Percentiles rank a stretch among this genome's conserved stretches.
Conservation (phyloP, 2,329 filamentous ascomycete species). For the Aspergillus eucalypticola region DNA sequence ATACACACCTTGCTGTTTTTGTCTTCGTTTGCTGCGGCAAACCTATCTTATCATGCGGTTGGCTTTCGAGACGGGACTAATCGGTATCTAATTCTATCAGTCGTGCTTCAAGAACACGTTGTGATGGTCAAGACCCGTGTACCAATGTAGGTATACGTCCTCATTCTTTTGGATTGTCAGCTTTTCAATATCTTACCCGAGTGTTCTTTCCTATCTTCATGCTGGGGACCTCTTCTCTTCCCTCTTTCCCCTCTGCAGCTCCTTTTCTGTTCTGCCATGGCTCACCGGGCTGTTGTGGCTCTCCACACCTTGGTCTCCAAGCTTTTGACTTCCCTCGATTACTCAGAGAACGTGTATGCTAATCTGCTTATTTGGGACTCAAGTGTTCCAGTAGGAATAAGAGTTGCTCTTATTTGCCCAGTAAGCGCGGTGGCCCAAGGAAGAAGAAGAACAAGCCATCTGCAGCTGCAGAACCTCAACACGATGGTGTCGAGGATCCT, state of each 20-base stretch:
- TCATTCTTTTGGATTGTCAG: background rate
- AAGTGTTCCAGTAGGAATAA: constrained; percentile 44
- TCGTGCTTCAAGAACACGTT: constrained; percentile 46
- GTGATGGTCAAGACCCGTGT: constrained; percentile 47
- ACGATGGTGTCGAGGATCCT: constrained; percentile 25
- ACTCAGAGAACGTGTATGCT: constrained; percentile 10
- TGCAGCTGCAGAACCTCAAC: constrained; percentile 23
- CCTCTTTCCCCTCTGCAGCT: background rate
- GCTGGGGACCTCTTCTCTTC: background rate
- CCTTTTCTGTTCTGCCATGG: background rate
- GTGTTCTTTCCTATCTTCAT: background rate
- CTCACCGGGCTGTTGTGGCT: background rate
- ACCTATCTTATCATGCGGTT: background rate
- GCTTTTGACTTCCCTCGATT: background rate
- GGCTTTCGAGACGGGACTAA: background rate
- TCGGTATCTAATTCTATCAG: constrained; percentile 25
- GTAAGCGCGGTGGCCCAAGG: constrained; percentile 47
- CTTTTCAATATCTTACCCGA: background rate
- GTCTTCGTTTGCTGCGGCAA: constrained; percentile 12
- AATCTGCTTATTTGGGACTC: constrained; percentile 9
- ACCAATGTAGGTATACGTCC: constrained; percentile 39
- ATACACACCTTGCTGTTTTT: background rate
- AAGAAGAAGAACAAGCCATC: constrained; percentile 39
- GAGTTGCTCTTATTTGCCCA: constrained; percentile 46
- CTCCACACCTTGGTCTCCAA: background rate